phyloP scores from a whole-genome alignment of 495 filamentous ascomycete genomes.

The Tuber calosporum region DNA sequence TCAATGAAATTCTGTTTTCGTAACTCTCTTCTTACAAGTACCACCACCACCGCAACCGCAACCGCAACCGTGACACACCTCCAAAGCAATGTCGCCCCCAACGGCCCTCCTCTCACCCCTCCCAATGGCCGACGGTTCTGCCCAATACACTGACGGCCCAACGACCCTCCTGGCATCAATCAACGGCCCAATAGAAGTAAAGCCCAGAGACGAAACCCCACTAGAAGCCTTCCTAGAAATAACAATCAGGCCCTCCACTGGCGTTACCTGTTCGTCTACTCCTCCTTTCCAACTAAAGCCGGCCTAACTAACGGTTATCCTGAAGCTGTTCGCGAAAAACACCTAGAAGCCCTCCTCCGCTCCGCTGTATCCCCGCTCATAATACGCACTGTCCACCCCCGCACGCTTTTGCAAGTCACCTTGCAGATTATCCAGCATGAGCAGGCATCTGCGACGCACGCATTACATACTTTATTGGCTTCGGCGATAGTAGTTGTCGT shows the following conservation, averaged over 20 bases:
- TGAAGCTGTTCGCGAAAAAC: slow-evolving; percentile 61
- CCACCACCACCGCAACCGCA: slow-evolving; percentile 5
- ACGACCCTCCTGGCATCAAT: slow-evolving; percentile 77
- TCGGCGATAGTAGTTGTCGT: slow-evolving; percentile 34
- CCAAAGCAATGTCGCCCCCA: slow-evolving; percentile 8
- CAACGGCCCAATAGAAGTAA: slow-evolving; percentile 62
- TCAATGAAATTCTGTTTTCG: neutral
- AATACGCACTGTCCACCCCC: slow-evolving; percentile 60
- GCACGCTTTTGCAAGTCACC: slow-evolving; percentile 59
- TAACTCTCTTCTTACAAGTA: neutral
- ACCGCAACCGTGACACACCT: neutral
- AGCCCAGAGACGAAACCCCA: slow-evolving; percentile 37
- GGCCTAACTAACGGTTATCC: slow-evolving; percentile 43
- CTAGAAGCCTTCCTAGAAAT: slow-evolving; percentile 80
- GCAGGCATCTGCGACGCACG: slow-evolving; percentile 46
- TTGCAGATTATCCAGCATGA: slow-evolving; percentile 57
- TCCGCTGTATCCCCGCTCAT: slow-evolving; percentile 62
- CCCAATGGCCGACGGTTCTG: slow-evolving; percentile 76
- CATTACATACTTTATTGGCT: slow-evolving; percentile 31
- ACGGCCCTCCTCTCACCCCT: slow-evolving; percentile 45
- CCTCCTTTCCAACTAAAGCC: slow-evolving; percentile 43
- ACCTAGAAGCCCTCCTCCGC: slow-evolving; percentile 64
- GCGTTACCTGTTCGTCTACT: slow-evolving; percentile 64
- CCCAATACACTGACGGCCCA: slow-evolving; percentile 61
- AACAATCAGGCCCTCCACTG: slow-evolving; percentile 73